phyloP scores from a whole-genome alignment of 2,329 filamentous ascomycete genomes.

The Phoma herbarum region DNA sequence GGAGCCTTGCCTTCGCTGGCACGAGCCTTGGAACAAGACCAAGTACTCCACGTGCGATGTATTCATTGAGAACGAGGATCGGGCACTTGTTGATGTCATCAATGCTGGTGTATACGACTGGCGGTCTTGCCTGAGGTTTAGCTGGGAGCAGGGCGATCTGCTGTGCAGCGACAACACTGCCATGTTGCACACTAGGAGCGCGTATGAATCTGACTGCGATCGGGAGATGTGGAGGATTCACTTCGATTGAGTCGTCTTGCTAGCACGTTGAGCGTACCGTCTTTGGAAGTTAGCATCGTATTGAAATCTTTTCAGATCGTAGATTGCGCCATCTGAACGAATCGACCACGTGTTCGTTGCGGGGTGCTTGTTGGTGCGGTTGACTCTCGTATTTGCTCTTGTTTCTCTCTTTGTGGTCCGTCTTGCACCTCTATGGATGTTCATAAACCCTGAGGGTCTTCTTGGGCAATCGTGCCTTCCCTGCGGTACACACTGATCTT shows the following conservation, averaged over 20 bases:
- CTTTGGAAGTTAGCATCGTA: neutral
- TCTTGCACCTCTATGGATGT: no score
- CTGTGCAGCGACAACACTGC: slow-evolving; percentile 61
- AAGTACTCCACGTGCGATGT: slow-evolving; percentile 59
- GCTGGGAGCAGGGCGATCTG: slow-evolving; percentile 65
- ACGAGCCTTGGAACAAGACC: slow-evolving; percentile 65
- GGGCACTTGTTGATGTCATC: slow-evolving; percentile 51
- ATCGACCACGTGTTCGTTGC: no score
- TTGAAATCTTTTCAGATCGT: neutral
- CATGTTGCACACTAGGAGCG: slow-evolving; percentile 60
- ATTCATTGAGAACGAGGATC: slow-evolving; percentile 55
- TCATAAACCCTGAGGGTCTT: no score
- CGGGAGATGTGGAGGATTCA: slow-evolving; percentile 61
- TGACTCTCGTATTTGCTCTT: neutral
- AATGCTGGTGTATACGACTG: slow-evolving; percentile 59
- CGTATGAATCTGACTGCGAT: slow-evolving; percentile 52
- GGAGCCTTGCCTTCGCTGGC: slow-evolving; percentile 62
- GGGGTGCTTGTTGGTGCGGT: no score
- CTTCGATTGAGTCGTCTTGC: slow-evolving; percentile 50
- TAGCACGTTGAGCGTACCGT: neutral
- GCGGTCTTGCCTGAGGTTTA: slow-evolving; percentile 60
- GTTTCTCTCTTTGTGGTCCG: no score
- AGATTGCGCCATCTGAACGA: neutral
- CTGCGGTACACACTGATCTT: neutral
- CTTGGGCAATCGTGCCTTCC: neutral